Evolutionary conservation across 768 basidiomycete species (phyloP), one percentile per base, ranked within the genome.

Genomic region (Tulasnella sp.): DNA sequence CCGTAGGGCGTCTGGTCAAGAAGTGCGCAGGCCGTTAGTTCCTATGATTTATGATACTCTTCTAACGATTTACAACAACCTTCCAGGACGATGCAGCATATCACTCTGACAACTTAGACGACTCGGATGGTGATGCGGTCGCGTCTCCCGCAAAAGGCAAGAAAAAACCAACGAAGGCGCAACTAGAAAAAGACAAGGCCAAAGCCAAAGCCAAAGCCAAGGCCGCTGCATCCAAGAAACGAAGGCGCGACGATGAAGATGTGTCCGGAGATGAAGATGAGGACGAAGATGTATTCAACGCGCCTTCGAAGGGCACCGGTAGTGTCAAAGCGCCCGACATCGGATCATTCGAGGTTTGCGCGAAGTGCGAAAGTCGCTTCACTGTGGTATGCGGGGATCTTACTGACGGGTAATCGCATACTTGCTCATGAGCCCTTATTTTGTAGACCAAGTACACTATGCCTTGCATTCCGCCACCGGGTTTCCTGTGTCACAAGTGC

Each of bases 371-470:
- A 52, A 84, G 86, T 61, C 82, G 85, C 65, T 96, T 95, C 68
- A 90, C 89, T 15, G 87, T 94, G 67, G 95, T 96, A n/a, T n/a
- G n/a, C n/a, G n/a, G n/a, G n/a, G n/a, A n/a, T n/a, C n/a, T n/a
- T n/a, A n/a, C n/a, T n/a, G n/a, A n/a, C n/a, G n/a, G n/a, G n/a
- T n/a, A n/a, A n/a, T n/a, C n/a, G n/a, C n/a, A n/a, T n/a, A n/a
- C n/a, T n/a, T n/a, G n/a, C n/a, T n/a, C n/a, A n/a, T n/a, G n/a
- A n/a, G n/a, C n/a, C n/a, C n/a, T n/a, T n/a, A n/a, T n/a, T n/a
- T n/a, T 21, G 44, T 58, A 94, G 92, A 93, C 88, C 1, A 85
- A 81, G 66, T 97, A 95, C 67, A 96, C 94, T 0, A 73, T 88
- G 64, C 80, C 88, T 4, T 81, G 83, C 5, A 78, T 78, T 45